Percentiles rank a stretch among this genome's conserved stretches.
phyloP scores from a whole-genome alignment of 768 basidiomycete genomes.

The Psilocybe tampanensis region DNA sequence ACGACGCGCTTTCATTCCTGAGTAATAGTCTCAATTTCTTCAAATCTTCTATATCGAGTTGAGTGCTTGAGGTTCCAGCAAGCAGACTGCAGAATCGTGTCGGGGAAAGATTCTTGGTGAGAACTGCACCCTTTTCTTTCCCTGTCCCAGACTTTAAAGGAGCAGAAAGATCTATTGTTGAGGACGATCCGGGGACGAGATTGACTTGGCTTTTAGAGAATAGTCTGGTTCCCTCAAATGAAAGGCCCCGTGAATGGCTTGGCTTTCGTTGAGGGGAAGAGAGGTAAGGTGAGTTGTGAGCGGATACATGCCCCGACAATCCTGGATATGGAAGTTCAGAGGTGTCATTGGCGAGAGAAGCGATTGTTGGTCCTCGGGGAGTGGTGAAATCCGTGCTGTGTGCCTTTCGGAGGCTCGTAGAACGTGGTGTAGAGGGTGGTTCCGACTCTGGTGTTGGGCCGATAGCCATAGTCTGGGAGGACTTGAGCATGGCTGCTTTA shows the following conservation, averaged over 20 bases:
- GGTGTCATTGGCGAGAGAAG: slow-evolving; percentile 38
- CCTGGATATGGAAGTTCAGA: slow-evolving; percentile 39
- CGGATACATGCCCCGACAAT: slow-evolving; percentile 38
- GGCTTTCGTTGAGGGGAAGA: slow-evolving; percentile 41
- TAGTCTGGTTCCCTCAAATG: slow-evolving; percentile 55
- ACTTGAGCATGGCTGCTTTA: slow-evolving; percentile 91
- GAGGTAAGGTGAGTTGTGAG: slow-evolving; percentile 41
- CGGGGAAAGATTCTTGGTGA: slow-evolving; percentile 57
- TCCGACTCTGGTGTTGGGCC: slow-evolving; percentile 34
- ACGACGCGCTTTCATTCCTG: slow-evolving; percentile 91
- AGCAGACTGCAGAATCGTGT: slow-evolving; percentile 70
- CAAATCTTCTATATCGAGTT: slow-evolving; percentile 82
- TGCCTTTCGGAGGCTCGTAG: slow-evolving; percentile 57
- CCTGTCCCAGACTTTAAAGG: slow-evolving; percentile 48
- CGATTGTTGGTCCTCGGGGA: slow-evolving; percentile 45
- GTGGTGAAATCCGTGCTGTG: slow-evolving; percentile 74
- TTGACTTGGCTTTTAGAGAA: slow-evolving; percentile 58
- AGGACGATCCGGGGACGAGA: slow-evolving; percentile 38
- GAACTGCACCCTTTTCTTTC: slow-evolving; percentile 40
- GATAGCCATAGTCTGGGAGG: slow-evolving; percentile 65
- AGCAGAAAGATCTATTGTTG: slow-evolving; percentile 44
- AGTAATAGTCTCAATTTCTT: slow-evolving; percentile 88
- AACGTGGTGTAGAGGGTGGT: slow-evolving; percentile 51
- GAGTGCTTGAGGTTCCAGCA: slow-evolving; percentile 64
- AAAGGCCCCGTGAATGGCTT: slow-evolving; percentile 61